Percentiles rank a stretch among this genome's conserved stretches.
phyloP scores from a whole-genome alignment of 306 rosid species.

The Rosa chinensis region DNA sequence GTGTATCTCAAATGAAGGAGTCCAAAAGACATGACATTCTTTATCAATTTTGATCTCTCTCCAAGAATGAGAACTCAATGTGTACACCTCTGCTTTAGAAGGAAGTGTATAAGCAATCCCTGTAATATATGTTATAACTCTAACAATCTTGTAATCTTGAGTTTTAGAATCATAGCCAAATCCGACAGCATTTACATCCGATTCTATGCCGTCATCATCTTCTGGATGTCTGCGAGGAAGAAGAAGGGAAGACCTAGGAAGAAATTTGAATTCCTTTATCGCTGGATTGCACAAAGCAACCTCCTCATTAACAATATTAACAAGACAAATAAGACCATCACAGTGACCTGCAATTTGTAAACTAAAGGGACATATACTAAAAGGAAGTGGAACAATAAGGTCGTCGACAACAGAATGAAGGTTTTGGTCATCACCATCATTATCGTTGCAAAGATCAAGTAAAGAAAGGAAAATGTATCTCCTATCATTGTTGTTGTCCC shows the following conservation, averaged over 20 bases:
- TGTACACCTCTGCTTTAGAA: not conserved
- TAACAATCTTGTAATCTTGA: not conserved
- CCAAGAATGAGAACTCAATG: not conserved
- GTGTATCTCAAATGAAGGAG: not conserved
- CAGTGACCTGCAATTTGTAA: not conserved
- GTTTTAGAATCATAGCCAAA: not conserved
- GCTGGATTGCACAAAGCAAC: conserved; percentile 3
- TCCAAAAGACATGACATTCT: not conserved
- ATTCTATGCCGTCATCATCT: not conserved
- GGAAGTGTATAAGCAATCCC: not conserved
- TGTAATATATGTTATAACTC: not conserved
- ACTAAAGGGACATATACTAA: not conserved
- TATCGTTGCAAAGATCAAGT: not conserved
- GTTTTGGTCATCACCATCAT: not conserved
- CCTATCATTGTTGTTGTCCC: not conserved
- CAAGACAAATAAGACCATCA: not conserved
- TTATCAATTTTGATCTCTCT: not conserved
- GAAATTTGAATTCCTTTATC: not conserved
- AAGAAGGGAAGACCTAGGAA: not conserved
- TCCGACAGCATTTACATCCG: not conserved
- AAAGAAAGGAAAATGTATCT: not conserved
- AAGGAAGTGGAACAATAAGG: not conserved
- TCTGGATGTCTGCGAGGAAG: not conserved
- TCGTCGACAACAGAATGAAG: not conserved
- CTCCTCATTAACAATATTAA: not conserved